Base-by-base conservation (phyloP, 192 early-diverging fungal species). In the Linnemannia schmuckeri region DNA sequence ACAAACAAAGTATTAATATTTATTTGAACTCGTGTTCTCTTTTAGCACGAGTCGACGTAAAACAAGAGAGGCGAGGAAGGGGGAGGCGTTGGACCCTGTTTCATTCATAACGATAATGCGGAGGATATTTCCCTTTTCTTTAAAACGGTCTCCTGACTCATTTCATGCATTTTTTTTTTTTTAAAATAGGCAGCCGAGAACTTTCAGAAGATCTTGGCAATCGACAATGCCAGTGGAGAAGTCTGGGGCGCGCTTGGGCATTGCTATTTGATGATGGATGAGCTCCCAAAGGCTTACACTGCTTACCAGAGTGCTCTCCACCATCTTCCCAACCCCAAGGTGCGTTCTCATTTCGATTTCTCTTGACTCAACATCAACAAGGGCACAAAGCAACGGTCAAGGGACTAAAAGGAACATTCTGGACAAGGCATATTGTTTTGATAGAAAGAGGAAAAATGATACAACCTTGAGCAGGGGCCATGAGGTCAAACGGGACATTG, bases 221-320 rank as follows among this genome's bases (percentile, higher is more conserved):
- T 96, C 74, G 95, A 99, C 77, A 90, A 92, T 49, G 91, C 89
- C 44, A 98, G 97, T 88, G 98, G 98, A 42, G 98, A 99, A 78
- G 94, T 97, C 37, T 99, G 98, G 98, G 97, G 97, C 8, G 96
- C 97, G 12, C 91, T 95, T 42, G 99, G 97, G 24, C 98, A 99
- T 85, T 98, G 97, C 87, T 98, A 97, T 85, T 90, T 99, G 55
- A 98, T 98, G 97, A 92, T 96, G 91, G 98, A 98, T 89, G 94
- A 99, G 73, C 90, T 99, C 73, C 96, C 97, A 71, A 93, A 96
- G 87, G 99, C 99, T 15, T 99, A 98, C 83, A 91, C 94, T 70
- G 96, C 97, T 4, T 99, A 99, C 80, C 98, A 99, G 90, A 95
- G 98, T 87, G 99, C 99, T 22, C 91, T 99, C 38, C 95, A 97